These are phyloP conservation scores for Paramecium octaurelia DNA, from an alignment of 73 alveolate species.

Conservation along the genomic window DNA sequence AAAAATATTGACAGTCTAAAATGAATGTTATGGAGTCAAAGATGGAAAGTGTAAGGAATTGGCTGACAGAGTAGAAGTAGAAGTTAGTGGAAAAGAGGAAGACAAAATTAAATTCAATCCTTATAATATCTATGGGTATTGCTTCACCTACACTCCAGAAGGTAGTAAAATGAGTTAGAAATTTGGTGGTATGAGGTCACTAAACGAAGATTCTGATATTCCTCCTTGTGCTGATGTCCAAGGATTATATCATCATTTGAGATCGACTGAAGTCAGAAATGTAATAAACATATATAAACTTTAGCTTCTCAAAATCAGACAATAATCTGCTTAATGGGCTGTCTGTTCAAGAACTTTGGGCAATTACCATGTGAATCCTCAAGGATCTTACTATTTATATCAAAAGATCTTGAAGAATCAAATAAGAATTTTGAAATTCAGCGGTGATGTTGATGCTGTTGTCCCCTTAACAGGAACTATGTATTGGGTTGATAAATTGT, in stretches of 20 bases:
- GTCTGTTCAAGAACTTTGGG: background rate
- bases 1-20: background rate
- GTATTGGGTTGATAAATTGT: background rate
- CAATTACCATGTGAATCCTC: background rate
- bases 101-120: background rate
- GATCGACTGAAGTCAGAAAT: background rate
- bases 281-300: background rate
- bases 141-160: conserved; percentile 35
- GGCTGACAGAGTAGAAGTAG: background rate
- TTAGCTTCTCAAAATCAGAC: background rate
- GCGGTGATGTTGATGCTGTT: conserved; percentile 51
- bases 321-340: background rate
- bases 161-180: background rate
- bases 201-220: background rate
- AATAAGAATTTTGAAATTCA: conserved; percentile 1
- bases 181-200: background rate
- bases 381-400: conserved; percentile 1
- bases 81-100: background rate
- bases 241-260: background rate
- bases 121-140: conserved; percentile 62
- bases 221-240: conserved; percentile 38
- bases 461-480: conserved; percentile 39
- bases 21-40: background rate
- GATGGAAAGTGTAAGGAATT: background rate
- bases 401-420: background rate